phyloP scores from a whole-genome alignment of 441 rosid genomes.

The Codiaeum variegatum region DNA sequence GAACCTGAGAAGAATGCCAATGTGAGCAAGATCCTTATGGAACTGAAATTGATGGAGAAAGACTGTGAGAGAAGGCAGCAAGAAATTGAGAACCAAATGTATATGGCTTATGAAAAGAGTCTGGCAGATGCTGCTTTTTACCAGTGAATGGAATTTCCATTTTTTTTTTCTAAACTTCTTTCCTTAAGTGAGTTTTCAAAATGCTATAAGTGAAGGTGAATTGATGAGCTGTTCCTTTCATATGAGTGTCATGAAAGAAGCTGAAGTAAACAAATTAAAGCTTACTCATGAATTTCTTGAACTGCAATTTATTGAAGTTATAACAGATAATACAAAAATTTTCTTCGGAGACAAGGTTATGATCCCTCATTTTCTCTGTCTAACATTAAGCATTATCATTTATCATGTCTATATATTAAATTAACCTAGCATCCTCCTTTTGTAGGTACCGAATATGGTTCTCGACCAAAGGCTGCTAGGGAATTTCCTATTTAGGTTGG shows the following conservation, averaged over 20 bases:
- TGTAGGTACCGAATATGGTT: slow-evolving; percentile 79
- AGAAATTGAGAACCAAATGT: slow-evolving; percentile 81
- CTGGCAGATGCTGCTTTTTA: slow-evolving; percentile 67
- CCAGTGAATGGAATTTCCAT: slow-evolving; percentile 38
- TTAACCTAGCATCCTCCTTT: slow-evolving; percentile 4
- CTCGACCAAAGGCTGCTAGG: slow-evolving; percentile 85
- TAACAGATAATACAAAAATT: slow-evolving; percentile 76
- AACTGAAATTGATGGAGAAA: slow-evolving; percentile 79
- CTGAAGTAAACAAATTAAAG: slow-evolving; percentile 88
- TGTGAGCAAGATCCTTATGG: slow-evolving; percentile 82
- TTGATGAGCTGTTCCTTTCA: slow-evolving; percentile 12
- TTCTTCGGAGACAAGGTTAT: slow-evolving; percentile 84
- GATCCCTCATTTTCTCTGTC: slow-evolving; percentile 5
- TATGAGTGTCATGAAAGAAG: slow-evolving; percentile 64
- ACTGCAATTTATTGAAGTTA: slow-evolving; percentile 75
- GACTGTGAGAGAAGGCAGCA: slow-evolving; percentile 69
- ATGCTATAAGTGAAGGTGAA: not conserved
- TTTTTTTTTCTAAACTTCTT: too few relatives aligned
- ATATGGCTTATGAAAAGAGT: slow-evolving; percentile 69
- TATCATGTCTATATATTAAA: not conserved
- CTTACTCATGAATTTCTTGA: slow-evolving; percentile 84
- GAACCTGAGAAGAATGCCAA: slow-evolving; percentile 83
- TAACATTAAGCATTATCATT: slow-evolving; percentile 3
- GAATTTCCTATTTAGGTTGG: slow-evolving; percentile 53
- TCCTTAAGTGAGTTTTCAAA: not conserved